Base-by-base conservation (phyloP, 1,284 basidiomycete genomes). In the Cryptococcus hybrid region DNA sequence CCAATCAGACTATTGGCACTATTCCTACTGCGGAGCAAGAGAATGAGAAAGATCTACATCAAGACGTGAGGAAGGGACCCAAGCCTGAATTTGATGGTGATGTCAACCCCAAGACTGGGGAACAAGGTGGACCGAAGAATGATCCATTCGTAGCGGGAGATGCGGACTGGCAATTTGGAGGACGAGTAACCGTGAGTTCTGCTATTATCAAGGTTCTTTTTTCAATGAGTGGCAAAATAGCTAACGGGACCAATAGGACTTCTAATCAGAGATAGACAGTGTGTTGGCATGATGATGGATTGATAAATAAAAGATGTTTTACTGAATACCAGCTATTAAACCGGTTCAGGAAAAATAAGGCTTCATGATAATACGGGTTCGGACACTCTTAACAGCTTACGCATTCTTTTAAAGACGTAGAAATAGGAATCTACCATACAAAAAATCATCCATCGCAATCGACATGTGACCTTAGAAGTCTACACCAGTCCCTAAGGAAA, bases 71-170 rank as follows among this genome's bases (percentile, higher is more conserved):
- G 67, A 70, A 75, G 77, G 81, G 73, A 57, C 73, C 74, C 62
- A 72, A 65, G 75, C 75, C 68, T 37, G 79, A 82, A 49, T 84
- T 84, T 54, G 78, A 82, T 53, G 83, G 83, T 4, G 82, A 84
- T 7, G 65, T 68, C 0, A 84, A 84, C 66, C 83, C 83, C 3
- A 66, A 66, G 15, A 84, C 83, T 37, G 83, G 83, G 13, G 83
- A 84, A 65, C 63, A 79, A 7, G 83, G 82, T 0, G 83, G 83
- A 0, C 83, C 83, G 1, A 84, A 84, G 70, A 74, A 76, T 15
- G 82, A 84, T 65, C 83, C 83, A 15, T 75, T 84, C 55, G 70
- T 68, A 40, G 73, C 73, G 2, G 73, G 73, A 1, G 66, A 70
- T 53, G 61, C 60, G 18, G 77, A 78, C 58, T 78, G 78, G 78